Evolutionary conservation across 306 rosid genomes (phyloP), one percentile per base, ranked within the genome.

Genomic region (Corylus avellana): DNA sequence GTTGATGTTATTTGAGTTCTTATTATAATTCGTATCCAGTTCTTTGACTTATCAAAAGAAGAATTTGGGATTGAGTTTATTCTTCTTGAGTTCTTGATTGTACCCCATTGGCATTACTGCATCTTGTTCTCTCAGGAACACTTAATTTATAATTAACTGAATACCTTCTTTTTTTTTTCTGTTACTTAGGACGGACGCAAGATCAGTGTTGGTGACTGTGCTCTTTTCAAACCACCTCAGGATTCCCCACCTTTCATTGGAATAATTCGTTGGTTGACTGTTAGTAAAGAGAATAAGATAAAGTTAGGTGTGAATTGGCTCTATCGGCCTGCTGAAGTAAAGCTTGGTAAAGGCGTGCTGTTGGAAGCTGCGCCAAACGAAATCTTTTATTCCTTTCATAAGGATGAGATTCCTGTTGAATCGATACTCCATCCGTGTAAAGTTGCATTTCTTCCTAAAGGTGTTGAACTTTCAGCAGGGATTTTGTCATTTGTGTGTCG

Each of bases 381-480:
- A 82, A 74, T 93, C 69, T 91, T 93, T 83, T 93, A 90, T 87
- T 87, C 98, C 86, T 91, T 93, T 88, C 98, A 91, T 71, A 88
- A 85, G 97, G 93, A 89, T 88, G 97, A 86, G 86, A 90, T 91
- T 80, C 88, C 86, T 85, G 94, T 89, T 82, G 92, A 85, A 79
- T 91, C 89, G 17, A 74, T 93, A 79, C 91, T 93, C 73, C 98
- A 93, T 87, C 97, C 94, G 75, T 93, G 97, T 86, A 93, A 90
- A 93, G 98, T 93, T 57, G 89, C 97, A 83, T 93, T 93, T 73
- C 97, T 93, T 79, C 91, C 91, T 27, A 90, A 91, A 78, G 94
- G 89, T 58, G 89, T 81, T 79, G 90, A 86, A 82, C 92, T 90
- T 83, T 92, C 92, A 78, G 73, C 97, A 70, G 97, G 94, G 84